Base-by-base conservation (phyloP, 352 stramenopile genomes). In the Phytophthora pisi region DNA sequence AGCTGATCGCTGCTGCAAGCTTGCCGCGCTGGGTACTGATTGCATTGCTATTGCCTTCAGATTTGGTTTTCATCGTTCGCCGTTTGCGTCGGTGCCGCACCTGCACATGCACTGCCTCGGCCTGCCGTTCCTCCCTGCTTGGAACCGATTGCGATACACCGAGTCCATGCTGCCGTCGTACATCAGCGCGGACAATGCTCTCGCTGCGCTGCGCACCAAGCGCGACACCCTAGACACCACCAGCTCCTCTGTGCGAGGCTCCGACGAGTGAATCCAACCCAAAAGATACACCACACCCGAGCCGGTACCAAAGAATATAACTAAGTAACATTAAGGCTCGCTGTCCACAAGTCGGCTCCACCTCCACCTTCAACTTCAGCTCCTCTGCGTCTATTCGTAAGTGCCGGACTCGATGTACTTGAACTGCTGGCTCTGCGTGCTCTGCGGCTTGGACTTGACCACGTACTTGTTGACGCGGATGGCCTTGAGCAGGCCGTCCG, bases 381-480 rank as follows among this genome's bases (percentile, higher is more conserved):
- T 55, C 20, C 26, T 20, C 30, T 34, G 18, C 42, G 24, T 70
- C 40, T 78, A 78, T 30, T 87, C 64, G 62, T 89, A 93, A 67
- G 77, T 75, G 51, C 87, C 87, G n/a, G 85, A 91, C 61, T 95
- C 87, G 57, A 95, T 93, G 71, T 88, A 95, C 66, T 92, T 92
- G 75, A 92, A 95, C 64, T 91, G 82, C 45, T 84, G 79, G 45
- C 79, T 81, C 64, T 95, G 87, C 36, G 85, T 93, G 64, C 82
- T 90, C 70, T 78, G 78, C 18, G 85, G 81, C 67, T 92, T 93
- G 57, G 74, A 84, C 76, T 92, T 92, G 52, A 86, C 82, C 53
- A 90, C 81, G 68, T 93, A 95, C 70, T 93, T 95, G 80, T 92
- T 92, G 11, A 93, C 82, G 45, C 83, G 79, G 55, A 95, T 91